Conservation (phyloP, 352 stramenopile species). For the Globisporangium recalcitrans region DNA sequence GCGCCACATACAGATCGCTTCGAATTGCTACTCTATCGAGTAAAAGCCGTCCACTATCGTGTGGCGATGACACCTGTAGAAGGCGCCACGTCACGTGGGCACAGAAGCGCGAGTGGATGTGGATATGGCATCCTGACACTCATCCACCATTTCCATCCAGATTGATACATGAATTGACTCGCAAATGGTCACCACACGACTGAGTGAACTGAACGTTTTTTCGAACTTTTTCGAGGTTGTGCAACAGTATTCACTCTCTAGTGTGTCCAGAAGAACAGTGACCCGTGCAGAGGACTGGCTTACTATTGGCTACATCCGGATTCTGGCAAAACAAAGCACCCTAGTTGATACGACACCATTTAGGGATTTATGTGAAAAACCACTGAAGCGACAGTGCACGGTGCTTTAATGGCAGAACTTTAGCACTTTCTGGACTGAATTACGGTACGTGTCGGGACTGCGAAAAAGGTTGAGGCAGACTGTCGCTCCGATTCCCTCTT, state of each 20-base stretch:
- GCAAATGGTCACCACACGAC: not conserved
- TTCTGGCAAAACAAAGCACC: too few relatives aligned
- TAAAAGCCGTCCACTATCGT: not conserved
- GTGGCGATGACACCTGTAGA: not conserved
- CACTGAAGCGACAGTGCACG: too few relatives aligned
- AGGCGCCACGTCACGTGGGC: not conserved
- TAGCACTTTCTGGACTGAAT: not conserved
- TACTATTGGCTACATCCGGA: too few relatives aligned
- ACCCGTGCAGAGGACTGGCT: too few relatives aligned
- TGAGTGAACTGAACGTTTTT: slow-evolving; percentile 1
- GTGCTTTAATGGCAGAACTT: too few relatives aligned
- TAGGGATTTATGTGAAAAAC: too few relatives aligned
- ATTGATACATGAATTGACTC: not conserved
- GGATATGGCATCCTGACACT: too few relatives aligned
- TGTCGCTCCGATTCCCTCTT: not conserved
- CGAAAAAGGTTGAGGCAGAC: not conserved
- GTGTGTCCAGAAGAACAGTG: too few relatives aligned
- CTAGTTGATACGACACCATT: too few relatives aligned
- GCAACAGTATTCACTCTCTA: not conserved
- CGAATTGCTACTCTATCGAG: not conserved
- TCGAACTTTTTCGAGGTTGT: not conserved
- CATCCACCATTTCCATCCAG: too few relatives aligned
- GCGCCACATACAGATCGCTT: not conserved
- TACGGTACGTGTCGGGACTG: too few relatives aligned
- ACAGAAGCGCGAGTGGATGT: not conserved